phyloP scores from a whole-genome alignment of 371 early-diverging fungal species.

The Syncephalis plumigaleata region DNA sequence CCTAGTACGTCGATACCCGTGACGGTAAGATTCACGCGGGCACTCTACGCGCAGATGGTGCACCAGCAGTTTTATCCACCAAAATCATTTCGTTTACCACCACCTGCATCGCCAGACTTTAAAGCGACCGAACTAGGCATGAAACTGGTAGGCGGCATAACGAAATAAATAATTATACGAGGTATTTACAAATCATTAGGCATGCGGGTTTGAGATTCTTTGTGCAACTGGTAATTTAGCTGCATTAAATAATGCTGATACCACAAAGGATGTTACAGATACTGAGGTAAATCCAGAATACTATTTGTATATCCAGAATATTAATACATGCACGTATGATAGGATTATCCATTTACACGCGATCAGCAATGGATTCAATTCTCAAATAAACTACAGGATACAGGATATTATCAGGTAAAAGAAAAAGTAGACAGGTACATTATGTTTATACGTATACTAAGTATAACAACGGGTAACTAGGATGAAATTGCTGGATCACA shows the following conservation, averaged over 20 bases:
- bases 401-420: constrained; percentile 2
- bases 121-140: constrained; percentile 65
- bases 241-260: constrained; percentile 10
- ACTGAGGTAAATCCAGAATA: neutral
- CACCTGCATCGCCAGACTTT: constrained; percentile 20
- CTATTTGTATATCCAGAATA: constrained; percentile 6
- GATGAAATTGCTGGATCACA: constrained; percentile 16
- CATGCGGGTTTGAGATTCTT: constrained; percentile 82
- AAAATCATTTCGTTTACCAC: constrained; percentile 39
- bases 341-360: constrained; percentile 21
- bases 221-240: constrained; percentile 11
- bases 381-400: neutral
- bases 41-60: constrained; percentile 68
- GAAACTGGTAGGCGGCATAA: constrained; percentile 39
- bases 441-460: too few relatives aligned
- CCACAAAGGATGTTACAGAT: constrained; percentile 6
- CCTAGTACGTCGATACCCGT: constrained; percentile 24
- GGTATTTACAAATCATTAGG: constrained; percentile 17
- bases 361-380: neutral
- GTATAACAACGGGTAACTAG: too few relatives aligned
- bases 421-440: too few relatives aligned
- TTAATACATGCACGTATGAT: neutral
- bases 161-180: neutral
- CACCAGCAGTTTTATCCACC: constrained; percentile 59
- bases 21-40: constrained; percentile 48